Conservation (phyloP, 2,329 filamentous ascomycete species). For the Stagonosporopsis rhizophila region DNA sequence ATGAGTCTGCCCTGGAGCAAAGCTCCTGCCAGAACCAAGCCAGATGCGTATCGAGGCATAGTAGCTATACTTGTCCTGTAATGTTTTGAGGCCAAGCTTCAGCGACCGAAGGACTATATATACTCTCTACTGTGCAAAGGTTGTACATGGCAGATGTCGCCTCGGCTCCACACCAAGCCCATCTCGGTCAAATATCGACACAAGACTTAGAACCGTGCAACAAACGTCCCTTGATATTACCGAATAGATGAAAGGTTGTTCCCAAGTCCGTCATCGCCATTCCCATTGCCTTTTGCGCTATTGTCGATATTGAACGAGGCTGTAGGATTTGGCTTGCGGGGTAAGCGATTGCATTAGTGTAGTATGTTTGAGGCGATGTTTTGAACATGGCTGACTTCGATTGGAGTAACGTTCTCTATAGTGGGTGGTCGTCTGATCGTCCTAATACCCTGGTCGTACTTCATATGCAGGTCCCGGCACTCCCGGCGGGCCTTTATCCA, state of each 20-base stretch:
- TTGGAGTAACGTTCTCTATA: constrained; percentile 3
- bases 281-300: neutral
- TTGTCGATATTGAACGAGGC: constrained; percentile 3
- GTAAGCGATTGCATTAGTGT: neutral
- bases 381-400: neutral
- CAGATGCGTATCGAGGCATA: constrained; percentile 11
- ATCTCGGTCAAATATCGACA: constrained; percentile 6
- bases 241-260: constrained; percentile 9
- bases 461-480: constrained; percentile 16
- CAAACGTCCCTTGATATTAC: constrained; percentile 3
- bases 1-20: constrained; percentile 25
- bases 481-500: constrained; percentile 19
- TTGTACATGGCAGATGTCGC: neutral
- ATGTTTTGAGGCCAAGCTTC: neutral
- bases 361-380: neutral
- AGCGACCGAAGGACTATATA: neutral
- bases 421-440: constrained; percentile 9
- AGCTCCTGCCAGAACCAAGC: constrained; percentile 18
- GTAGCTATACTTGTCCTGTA: neutral
- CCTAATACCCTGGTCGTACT: constrained; percentile 1
- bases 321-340: neutral
- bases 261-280: neutral
- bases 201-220: neutral
- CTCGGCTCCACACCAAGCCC: neutral
- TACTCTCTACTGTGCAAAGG: neutral